Percentiles rank a stretch among this genome's conserved stretches.
Evolutionary conservation across 2,329 filamentous ascomycete species (phyloP).

Genomic region (Verticillium nonalfalfae): DNA sequence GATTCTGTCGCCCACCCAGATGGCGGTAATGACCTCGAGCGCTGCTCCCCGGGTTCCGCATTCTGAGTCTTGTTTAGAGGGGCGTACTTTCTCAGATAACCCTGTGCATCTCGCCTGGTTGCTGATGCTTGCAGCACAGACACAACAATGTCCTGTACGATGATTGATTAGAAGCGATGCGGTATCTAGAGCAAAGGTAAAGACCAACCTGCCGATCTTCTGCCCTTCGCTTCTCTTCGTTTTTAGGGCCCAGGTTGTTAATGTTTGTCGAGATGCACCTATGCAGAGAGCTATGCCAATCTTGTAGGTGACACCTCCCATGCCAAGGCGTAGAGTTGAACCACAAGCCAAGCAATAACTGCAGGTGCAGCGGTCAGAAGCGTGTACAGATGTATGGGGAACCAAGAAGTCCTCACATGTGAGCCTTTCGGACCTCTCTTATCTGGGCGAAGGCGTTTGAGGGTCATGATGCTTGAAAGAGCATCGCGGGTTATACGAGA

Average conservation of each 20-base stretch:
- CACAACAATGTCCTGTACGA: conserved; percentile 69
- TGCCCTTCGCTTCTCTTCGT: conserved; percentile 36
- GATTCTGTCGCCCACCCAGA: conserved; percentile 7
- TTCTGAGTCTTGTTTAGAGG: neutral
- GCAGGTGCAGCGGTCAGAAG: neutral
- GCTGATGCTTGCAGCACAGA: conserved; percentile 83
- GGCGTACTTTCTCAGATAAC: conserved; percentile 82
- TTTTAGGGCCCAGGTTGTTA: neutral
- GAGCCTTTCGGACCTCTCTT: neutral
- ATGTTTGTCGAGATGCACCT: neutral
- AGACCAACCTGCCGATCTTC: conserved; percentile 28
- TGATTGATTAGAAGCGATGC: conserved; percentile 6
- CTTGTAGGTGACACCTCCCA: neutral
- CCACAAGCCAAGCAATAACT: neutral
- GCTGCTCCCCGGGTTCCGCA: conserved; percentile 8
- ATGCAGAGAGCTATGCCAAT: neutral
- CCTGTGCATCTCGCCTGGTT: conserved; percentile 86
- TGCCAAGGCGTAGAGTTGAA: neutral
- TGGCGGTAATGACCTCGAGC: neutral
- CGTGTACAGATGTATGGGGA: too few species aligned
- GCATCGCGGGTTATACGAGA: neutral
- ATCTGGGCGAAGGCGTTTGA: neutral
- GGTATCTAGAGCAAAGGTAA: neutral
- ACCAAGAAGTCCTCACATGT: neutral
- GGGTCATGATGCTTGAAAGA: neutral